phyloP scores from a whole-genome alignment of 805 yeast genomes.

The Lachancea meyersii region DNA sequence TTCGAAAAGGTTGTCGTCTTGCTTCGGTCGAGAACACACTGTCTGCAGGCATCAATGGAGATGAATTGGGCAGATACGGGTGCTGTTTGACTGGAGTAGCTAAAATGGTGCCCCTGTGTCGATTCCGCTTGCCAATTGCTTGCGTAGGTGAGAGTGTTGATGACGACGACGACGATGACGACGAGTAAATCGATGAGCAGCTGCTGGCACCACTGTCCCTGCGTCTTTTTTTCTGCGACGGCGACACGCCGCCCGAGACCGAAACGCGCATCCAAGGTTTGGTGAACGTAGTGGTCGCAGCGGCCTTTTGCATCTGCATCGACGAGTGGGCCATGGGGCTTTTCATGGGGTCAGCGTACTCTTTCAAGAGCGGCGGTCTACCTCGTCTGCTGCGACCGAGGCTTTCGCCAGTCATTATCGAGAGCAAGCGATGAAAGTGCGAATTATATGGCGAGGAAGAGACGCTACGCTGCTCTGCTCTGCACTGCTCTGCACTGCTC shows the following conservation, averaged over 20 bases:
- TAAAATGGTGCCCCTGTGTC: conserved; percentile 27
- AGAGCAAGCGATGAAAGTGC: no score
- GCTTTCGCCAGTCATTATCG: neutral
- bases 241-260: conserved; percentile 19
- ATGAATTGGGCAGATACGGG: conserved; percentile 8
- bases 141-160: neutral
- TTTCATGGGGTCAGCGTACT: conserved; percentile 31
- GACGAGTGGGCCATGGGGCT: conserved; percentile 35
- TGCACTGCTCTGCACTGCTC: no score
- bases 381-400: conserved; percentile 23
- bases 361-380: conserved; percentile 33
- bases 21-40: conserved; percentile 20
- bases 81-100: conserved; percentile 21
- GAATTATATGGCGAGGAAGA: no score
- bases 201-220: conserved; percentile 6
- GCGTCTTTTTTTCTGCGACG: conserved; percentile 19
- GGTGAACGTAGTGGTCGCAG: conserved; percentile 22
- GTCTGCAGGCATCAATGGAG: conserved; percentile 20
- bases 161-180: no score
- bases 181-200: conserved; percentile 2
- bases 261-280: conserved; percentile 34
- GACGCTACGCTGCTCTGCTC: no score
- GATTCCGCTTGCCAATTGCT: conserved; percentile 17
- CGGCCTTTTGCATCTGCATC: conserved; percentile 27
- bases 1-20: conserved; percentile 9